phyloP scores from a whole-genome alignment of 140 eudicot genomes.

The Anethum foeniculum region DNA sequence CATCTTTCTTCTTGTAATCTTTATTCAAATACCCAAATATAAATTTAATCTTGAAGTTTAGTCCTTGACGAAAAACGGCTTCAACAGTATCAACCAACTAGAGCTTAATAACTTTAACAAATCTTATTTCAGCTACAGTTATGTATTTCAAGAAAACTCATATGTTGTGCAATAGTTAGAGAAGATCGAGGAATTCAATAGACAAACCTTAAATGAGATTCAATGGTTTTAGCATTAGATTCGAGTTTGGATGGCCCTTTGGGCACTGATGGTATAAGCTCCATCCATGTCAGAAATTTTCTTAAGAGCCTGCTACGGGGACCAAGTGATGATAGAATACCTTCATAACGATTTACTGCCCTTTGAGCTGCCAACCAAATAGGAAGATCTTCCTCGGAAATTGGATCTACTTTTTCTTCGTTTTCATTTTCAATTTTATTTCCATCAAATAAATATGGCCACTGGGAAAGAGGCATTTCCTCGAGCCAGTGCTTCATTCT shows the following conservation, averaged over 20 bases:
- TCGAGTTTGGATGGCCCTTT: constrained; percentile 35
- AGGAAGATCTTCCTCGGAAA: constrained; percentile 54
- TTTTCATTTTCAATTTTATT: constrained; percentile 22
- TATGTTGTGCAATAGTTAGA: not conserved
- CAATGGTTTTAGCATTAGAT: constrained; percentile 34
- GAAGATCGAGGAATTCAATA: not conserved
- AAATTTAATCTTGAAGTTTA: too few relatives aligned
- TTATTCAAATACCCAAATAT: too few relatives aligned
- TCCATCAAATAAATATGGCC: constrained; percentile 35
- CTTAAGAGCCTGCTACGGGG: constrained; percentile 89
- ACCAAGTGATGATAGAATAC: constrained; percentile 66
- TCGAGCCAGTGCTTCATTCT: constrained; percentile 51
- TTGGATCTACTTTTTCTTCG: constrained; percentile 28
- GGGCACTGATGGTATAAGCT: constrained; percentile 60
- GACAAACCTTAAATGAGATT: constrained; percentile 56
- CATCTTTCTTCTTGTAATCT: too few relatives aligned
- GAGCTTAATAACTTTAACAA: not conserved
- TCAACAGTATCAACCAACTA: not conserved
- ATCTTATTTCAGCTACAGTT: not conserved
- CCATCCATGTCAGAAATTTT: constrained; percentile 67
- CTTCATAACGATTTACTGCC: constrained; percentile 96
- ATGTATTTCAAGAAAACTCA: not conserved
- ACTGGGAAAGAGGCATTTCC: constrained; percentile 32
- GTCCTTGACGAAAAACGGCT: too few relatives aligned
- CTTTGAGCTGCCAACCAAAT: constrained; percentile 93